Percentiles rank a stretch among this genome's conserved stretches.
phyloP scores from a whole-genome alignment of 2,329 filamentous ascomycete genomes.

The Drechslerella stenobrocha region DNA sequence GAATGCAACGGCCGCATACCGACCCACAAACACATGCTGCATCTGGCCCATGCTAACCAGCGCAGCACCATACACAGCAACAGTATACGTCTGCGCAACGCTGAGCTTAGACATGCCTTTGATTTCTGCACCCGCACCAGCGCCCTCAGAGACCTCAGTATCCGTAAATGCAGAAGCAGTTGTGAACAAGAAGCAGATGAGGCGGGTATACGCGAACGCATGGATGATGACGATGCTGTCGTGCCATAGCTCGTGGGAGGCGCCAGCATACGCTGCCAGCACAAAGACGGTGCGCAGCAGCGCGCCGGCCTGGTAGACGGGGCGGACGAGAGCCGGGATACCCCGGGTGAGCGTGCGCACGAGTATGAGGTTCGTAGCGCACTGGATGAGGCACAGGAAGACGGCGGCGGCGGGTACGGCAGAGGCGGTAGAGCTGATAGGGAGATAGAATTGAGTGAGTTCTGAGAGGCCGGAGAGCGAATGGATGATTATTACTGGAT shows the following conservation, averaged over 20 bases:
- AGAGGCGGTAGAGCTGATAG: neutral
- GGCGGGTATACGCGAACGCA: constrained; percentile 26
- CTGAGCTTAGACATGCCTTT: neutral
- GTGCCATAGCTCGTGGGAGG: constrained; percentile 16
- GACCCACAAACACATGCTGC: neutral
- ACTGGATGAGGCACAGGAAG: constrained; percentile 13
- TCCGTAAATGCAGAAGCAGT: constrained; percentile 11
- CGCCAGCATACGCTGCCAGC: constrained; percentile 3
- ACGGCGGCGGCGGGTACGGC: constrained; percentile 11
- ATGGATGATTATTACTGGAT: constrained; percentile 22
- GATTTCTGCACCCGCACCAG: neutral
- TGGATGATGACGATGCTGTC: constrained; percentile 30
- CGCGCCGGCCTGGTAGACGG: constrained; percentile 31
- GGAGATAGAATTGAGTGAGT: constrained; percentile 19
- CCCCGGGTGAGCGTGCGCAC: constrained; percentile 20
- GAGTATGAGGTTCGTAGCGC: constrained; percentile 25
- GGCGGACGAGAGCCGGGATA: constrained; percentile 24
- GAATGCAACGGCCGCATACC: constrained; percentile 13
- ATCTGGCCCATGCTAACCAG: constrained; percentile 25
- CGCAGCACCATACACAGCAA: constrained; percentile 27
- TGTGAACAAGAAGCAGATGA: constrained; percentile 30
- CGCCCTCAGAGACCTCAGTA: constrained; percentile 16
- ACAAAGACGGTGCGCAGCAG: constrained; percentile 17
- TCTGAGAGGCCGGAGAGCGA: constrained; percentile 23
- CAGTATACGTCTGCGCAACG: constrained; percentile 26